Evolutionary conservation across 306 rosid genomes (phyloP), one percentile per base, ranked within the genome.

Genomic region (Inga leiocalycina): DNA sequence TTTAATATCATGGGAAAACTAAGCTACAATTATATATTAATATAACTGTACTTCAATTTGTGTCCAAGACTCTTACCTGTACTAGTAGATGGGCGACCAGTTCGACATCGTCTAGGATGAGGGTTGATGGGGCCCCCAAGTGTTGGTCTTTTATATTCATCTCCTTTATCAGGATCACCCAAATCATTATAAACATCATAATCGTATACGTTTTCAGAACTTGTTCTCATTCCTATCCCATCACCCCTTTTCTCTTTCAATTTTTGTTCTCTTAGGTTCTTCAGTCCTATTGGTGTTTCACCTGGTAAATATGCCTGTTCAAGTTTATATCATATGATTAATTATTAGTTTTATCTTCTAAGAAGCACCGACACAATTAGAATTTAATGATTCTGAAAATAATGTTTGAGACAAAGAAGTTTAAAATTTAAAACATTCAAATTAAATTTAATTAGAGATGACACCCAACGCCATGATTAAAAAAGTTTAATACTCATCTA

Each of bases 21-120:
- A 27, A 27, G 0, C 30, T 46, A 46, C 16, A 46, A 46, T 46
- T 46, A 46, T 27, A 27, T 27, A 39, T 39, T 1, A 6, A 5
- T 39, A 5, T 6, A 39, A 39, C 6, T 39, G 6, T 39, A 39
- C 8, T 39, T 39, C 43, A 39, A 39, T 52, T 17, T 3, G 27
- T 57, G 30, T 19, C n/a, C 64, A n/a, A 57, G 64, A n/a, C 64
- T 15, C 30, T 57, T 57, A 84, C 89, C 87, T 0, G 61, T 78
- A 0, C 0, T 80, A 15, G 86, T 22, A 4, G 77, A 76, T n/a
- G 86, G 86, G 1, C 90, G 90, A 7, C 89, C 87, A 5, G 87
- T 89, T 51, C 86, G 87, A 39, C 86, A 89, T 0, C 92, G 89
- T 6, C 87, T 85, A 22, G 92, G 90, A 75, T 89, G 85, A 74